Base-by-base conservation (phyloP, 2,329 filamentous ascomycete genomes). In the Davidsoniella neocaledoniae region DNA sequence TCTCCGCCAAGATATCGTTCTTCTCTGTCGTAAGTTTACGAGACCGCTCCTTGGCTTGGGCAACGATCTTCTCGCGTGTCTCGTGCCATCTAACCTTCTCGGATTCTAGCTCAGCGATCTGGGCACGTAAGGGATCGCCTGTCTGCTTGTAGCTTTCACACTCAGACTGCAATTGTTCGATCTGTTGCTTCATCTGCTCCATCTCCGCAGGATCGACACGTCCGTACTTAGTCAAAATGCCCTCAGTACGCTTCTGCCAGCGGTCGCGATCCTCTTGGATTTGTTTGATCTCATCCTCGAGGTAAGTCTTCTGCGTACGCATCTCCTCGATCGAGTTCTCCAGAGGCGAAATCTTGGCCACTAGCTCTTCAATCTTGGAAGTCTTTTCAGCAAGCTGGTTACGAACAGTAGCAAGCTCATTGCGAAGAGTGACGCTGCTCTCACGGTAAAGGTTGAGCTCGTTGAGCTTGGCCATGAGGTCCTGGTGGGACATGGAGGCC, bases 361-460 rank as follows among this genome's bases (percentile, higher is more conserved):
- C 72, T 40, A 96, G 72, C 57, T 84, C 79, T 52, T 88, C 77
- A 6, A 95, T 73, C 59, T 79, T 83, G 55, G 75, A 71, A 17
- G 74, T 77, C 68, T 86, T 91, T 58, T 86, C 81, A 0, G 77
- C 69, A 21, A 95, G 71, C 55, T 86, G 79, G 10, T 79, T 71
- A 57, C 91, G 84, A 1, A 86, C 77, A 58, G 87, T 81, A 50
- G 83, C 78, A 53, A 84, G 80, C 61, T 98, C 88, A 57, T 84
- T 86, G 41, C 93, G 84, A 14, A 98, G 72, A 1, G 90, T 91
- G 51, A 84, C 84, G 57, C 85, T 94, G 68, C 88, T 95, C 66
- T 98, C 91, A 9, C 91, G 83, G 70, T 93, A 94, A 14, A 95
- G 72, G 58, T 98, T 98, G 53, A 98, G 77, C 64, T 98, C 87